Evolutionary conservation across 345 rosid species (phyloP), one percentile per base, ranked within the genome.

Genomic region (Salix dunnii): DNA sequence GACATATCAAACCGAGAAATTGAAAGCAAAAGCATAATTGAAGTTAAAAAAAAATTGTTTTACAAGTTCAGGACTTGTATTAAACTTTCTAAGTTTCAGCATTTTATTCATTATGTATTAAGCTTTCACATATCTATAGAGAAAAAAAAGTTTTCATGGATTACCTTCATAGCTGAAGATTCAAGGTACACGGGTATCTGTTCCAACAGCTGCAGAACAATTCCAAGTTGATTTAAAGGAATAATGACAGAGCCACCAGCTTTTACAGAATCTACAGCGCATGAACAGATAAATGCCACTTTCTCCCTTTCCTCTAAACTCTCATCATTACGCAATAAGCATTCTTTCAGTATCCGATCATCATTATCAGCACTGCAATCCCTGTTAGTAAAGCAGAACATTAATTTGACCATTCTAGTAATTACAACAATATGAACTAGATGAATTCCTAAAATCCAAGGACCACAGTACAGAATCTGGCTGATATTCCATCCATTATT

Each of bases 191-290:
- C 58, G 18, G 90, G 79, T 71, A 95, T 73, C 78, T 84, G 86
- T 85, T 93, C 97, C 76, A 93, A 77, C 48, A 90, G 89, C 88
- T 87, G 90, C 80, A 93, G 79, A 78, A 85, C 27, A 71, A 82
- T 83, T 77, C 97, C 93, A 81, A 85, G 82, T 33, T 85, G 85
- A 76, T 76, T 87, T 23, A 88, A 78, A 5, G 97, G 82, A 78
- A 95, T 74, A 76, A 95, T 82, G 65, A 90, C 97, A 42, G 94
- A 93, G 74, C 94, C 99, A 80, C 94, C 92, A 68, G 89, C 88
- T 79, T 79, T 86, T 75, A 91, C 88, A 71, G 92, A 84, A 70
- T 88, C 91, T 61, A 90, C 68, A 55, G 84, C 82, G 76, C 92
- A 88, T 4, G 94, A 82, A 81, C 89, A 89, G 76, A 90, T 83